Base-by-base conservation (phyloP, 169 alveolate genomes). In the Plasmodium relictum region DNA sequence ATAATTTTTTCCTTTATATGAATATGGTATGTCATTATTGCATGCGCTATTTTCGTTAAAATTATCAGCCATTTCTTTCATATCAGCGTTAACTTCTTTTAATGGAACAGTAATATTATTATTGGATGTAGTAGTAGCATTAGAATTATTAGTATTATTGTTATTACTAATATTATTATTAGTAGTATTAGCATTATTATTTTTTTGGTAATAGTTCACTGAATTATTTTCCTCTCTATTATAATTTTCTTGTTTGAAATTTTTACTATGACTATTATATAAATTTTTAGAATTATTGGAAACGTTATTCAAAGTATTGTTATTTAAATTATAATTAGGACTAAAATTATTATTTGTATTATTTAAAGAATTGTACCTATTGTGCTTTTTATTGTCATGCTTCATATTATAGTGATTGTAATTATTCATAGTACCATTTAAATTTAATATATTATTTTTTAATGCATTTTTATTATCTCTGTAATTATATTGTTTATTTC, bases 341-440 rank as follows among this genome's bases (percentile, higher is more conserved):
- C 68, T 66, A 58, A 54, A 83, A 83, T 39, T 44, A 7, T 16
- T 22, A 41, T 7, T 37, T 61, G 71, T 26, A 61, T 83, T 83
- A 24, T 45, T 45, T 10, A 48, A 10, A 14, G 63, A 10, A 70
- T 22, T 70, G 10, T 70, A 70, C 22, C 80, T 70, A 70, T 45
- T 48, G 22, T 48, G 61, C 41, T 70, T 70, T 31, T 48, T 70
- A 24, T 22, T 70, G 18, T 70, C 63, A 26, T 69, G 59, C 37
- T 44, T 70, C 61, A 45, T 70, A 45, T 50, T 24, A 48, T 70
- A 52, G 31, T 39, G 24, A 31, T 44, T 45, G 18, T 45, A 45
- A 45, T 24, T 48, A 48, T 20, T 48, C 12, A 5, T n/a, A 6
- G 65, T 6, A 0, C 41, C 63, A 54, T 56, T 56, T 54, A 22